phyloP scores from a whole-genome alignment of 2,329 filamentous ascomycete genomes.

The Fusarium pininemorale region DNA sequence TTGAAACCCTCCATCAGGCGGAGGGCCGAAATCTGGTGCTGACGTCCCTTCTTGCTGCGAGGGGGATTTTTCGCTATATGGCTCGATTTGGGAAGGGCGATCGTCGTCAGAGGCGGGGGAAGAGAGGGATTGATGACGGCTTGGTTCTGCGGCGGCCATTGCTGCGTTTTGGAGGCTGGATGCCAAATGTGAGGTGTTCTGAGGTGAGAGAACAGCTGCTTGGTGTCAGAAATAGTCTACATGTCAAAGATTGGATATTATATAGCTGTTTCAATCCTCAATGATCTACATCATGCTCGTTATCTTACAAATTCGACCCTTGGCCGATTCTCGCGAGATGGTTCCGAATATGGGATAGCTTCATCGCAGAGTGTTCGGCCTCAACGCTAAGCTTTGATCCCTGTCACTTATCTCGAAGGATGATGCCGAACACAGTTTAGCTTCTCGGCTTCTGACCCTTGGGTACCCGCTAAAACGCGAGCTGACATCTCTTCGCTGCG shows the following conservation, averaged over 20 bases:
- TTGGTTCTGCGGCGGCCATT: neutral
- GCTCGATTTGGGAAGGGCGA: neutral
- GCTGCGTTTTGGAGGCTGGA: accelerated
- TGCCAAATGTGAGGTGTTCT: accelerated
- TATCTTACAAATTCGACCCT: slow-evolving; percentile 18
- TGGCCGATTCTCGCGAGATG: neutral
- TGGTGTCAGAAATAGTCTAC: accelerated
- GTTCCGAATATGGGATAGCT: neutral
- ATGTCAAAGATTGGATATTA: neutral
- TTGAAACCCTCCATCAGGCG: slow-evolving; percentile 1
- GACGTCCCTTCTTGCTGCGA: neutral
- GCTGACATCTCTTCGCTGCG: neutral
- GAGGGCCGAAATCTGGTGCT: neutral
- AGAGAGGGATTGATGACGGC: neutral
- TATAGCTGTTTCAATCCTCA: neutral
- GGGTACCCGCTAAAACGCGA: neutral
- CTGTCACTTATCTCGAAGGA: neutral
- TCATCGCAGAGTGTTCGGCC: neutral
- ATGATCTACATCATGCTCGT: neutral
- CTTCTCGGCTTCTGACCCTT: neutral
- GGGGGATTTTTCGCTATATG: neutral
- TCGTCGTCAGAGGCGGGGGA: neutral
- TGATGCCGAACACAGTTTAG: neutral
- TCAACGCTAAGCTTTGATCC: neutral
- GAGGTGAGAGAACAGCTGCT: accelerated